Percentiles rank a stretch among this genome's conserved stretches.
Evolutionary conservation across 2,329 filamentous ascomycete species (phyloP).

Genomic region (Phaeosphaeria sp.): DNA sequence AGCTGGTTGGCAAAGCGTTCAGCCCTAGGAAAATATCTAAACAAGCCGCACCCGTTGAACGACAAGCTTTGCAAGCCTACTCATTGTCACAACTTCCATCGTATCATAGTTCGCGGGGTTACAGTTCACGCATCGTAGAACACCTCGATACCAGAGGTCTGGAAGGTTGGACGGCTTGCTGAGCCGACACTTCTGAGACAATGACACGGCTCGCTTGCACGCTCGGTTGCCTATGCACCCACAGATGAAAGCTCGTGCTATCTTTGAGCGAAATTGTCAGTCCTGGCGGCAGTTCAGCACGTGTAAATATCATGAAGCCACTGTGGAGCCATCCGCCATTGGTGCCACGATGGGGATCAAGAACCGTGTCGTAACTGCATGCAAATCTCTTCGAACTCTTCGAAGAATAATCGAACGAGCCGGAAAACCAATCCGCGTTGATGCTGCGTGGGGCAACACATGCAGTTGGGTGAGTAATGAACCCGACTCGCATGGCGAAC

Average conservation of each 20-base stretch:
- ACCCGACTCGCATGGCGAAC: background rate
- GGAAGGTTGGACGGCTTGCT: background rate
- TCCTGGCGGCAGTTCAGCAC: background rate
- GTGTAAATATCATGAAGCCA: background rate
- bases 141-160: background rate
- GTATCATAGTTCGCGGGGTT: background rate
- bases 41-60: background rate
- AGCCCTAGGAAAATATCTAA: slow-evolving; percentile 7
- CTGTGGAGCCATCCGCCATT: background rate
- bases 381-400: background rate
- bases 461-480: slow-evolving; percentile 15
- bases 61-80: background rate
- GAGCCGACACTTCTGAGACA: background rate
- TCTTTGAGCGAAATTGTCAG: background rate
- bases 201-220: background rate
- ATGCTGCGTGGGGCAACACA: slow-evolving; percentile 2
- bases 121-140: background rate
- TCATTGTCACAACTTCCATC: background rate
- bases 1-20: slow-evolving; percentile 4
- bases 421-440: slow-evolving; percentile 1
- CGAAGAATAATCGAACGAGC: slow-evolving; percentile 1
- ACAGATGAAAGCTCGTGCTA: background rate
- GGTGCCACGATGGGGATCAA: background rate
- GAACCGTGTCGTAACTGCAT: background rate
- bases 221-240: background rate